Evolutionary conservation across 164 flowering plant species (phyloP).

Genomic region (Warburgia ugandensis): DNA sequence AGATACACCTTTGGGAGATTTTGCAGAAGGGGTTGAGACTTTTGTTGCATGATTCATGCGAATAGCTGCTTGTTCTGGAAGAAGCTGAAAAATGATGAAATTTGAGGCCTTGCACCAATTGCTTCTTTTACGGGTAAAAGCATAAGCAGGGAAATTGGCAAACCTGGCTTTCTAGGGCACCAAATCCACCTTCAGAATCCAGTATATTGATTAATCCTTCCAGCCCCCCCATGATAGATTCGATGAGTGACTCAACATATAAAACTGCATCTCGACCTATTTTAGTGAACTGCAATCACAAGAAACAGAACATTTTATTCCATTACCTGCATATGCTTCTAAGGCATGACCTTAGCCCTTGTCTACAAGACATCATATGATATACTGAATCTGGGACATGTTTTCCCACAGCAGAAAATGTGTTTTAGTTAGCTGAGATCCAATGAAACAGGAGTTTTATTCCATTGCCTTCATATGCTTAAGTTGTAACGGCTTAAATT

Average conservation of each 20-base stretch:
- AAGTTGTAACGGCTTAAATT: too few species aligned
- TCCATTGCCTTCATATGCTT: too few species aligned
- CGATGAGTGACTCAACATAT: constrained; percentile 95
- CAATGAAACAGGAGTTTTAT: too few species aligned
- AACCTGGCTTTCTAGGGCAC: constrained; percentile 89
- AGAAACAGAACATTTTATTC: not conserved
- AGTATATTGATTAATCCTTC: constrained; percentile 96
- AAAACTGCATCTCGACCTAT: constrained; percentile 96
- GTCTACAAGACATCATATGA: too few species aligned
- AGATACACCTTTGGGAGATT: constrained; percentile 56
- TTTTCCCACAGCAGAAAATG: too few species aligned
- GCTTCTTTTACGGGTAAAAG: constrained; percentile 1
- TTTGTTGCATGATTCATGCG: constrained; percentile 75
- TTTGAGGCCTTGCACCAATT: constrained; percentile 19
- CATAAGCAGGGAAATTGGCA: constrained; percentile 9
- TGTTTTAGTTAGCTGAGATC: too few species aligned
- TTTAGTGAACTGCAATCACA: constrained; percentile 60
- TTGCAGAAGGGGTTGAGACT: constrained; percentile 47
- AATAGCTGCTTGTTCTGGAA: constrained; percentile 93
- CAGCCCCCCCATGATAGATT: constrained; percentile 97
- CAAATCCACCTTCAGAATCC: constrained; percentile 98
- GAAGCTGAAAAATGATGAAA: constrained; percentile 53
- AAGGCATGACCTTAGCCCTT: too few species aligned
- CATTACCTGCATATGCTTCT: not conserved
- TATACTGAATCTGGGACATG: too few species aligned